Conservation (phyloP, 306 rosid species). For the Casuarina equisetifolia region DNA sequence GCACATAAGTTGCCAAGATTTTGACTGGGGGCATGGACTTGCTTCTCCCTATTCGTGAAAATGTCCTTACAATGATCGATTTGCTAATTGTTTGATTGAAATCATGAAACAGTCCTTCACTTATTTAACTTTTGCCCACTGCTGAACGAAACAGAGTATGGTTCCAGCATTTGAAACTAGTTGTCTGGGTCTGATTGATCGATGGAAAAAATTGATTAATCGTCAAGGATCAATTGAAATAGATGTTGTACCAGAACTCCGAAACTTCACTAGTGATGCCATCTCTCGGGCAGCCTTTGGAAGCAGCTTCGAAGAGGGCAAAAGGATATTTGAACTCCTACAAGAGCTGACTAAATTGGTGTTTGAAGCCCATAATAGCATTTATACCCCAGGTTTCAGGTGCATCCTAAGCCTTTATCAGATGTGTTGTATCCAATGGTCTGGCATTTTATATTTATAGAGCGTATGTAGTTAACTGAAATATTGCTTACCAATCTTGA, state of each 20-base stretch:
- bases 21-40: no score
- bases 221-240: constrained; percentile 34
- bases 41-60: no score
- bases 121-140: not conserved
- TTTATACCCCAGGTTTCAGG: constrained; percentile 51
- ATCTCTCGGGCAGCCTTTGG: constrained; percentile 50
- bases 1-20: no score
- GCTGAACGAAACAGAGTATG: constrained; percentile 31
- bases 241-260: constrained; percentile 38
- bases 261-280: constrained; percentile 30
- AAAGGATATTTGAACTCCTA: constrained; percentile 43
- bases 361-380: constrained; percentile 30
- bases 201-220: constrained; percentile 29
- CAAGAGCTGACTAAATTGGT: constrained; percentile 29
- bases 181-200: constrained; percentile 31
- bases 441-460: no score
- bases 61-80: no score
- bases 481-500: no score
- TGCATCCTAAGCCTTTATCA: no score
- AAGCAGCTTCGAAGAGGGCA: constrained; percentile 12
- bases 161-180: constrained; percentile 41
- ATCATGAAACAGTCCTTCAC: not conserved
- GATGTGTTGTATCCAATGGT: no score
- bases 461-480: no score
- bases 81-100: no score